phyloP scores from a whole-genome alignment of 306 rosid genomes.

The Styphnolobium japonicum region DNA sequence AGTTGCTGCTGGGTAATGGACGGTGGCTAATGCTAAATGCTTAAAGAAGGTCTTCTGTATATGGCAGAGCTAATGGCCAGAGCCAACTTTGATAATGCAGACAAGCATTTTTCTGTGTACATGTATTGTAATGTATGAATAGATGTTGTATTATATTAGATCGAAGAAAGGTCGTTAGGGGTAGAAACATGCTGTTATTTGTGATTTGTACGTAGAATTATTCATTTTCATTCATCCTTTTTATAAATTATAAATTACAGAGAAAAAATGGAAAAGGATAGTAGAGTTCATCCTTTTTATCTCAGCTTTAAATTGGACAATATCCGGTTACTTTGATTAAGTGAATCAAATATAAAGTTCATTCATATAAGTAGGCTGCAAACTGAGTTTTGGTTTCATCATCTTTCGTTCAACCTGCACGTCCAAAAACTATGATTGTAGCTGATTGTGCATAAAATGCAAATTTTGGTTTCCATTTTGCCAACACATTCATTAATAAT shows the following conservation, averaged over 20 bases:
- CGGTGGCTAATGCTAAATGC: background rate
- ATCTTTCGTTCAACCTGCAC: too few species aligned
- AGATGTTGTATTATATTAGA: background rate
- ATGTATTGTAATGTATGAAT: constrained; percentile 14
- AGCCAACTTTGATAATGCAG: constrained; percentile 12
- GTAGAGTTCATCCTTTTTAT: background rate
- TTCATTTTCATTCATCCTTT: constrained; percentile 16
- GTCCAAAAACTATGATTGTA: too few species aligned
- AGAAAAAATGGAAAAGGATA: background rate
- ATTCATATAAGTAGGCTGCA: background rate
- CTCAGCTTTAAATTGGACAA: background rate
- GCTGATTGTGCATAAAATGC: too few species aligned
- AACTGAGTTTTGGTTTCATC: background rate
- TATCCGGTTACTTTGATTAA: background rate
- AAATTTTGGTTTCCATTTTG: too few species aligned
- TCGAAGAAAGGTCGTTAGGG: background rate
- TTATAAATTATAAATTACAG: background rate
- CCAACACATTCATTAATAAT: too few species aligned
- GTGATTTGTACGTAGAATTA: constrained; percentile 21
- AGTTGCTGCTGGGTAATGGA: constrained; percentile 8
- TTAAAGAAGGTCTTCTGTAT: constrained; percentile 18
- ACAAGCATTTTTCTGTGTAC: background rate
- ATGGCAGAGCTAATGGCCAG: background rate
- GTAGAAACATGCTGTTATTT: constrained; percentile 2
- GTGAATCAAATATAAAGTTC: background rate